phyloP scores from a whole-genome alignment of 352 stramenopile species.

The Elongisporangium prolatum region DNA sequence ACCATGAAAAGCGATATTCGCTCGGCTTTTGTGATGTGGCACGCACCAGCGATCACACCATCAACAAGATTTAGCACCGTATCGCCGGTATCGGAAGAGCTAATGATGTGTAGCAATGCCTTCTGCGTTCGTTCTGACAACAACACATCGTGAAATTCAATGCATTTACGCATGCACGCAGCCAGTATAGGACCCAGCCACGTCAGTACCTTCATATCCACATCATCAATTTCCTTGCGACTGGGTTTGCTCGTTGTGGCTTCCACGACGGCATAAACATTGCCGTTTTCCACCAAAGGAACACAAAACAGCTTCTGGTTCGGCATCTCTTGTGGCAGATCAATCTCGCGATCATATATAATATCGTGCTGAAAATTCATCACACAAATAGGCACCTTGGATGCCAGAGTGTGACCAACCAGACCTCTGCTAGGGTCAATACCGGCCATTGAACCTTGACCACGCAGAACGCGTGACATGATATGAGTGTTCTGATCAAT shows the following conservation, averaged over 20 bases:
- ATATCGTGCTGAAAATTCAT: conserved; percentile 41
- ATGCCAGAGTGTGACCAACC: conserved; percentile 38
- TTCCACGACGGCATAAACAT: conserved; percentile 79
- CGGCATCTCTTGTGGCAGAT: conserved; percentile 49
- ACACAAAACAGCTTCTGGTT: conserved; percentile 72
- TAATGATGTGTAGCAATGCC: conserved; percentile 81
- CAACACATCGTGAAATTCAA: conserved; percentile 81
- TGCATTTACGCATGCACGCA: conserved; percentile 82
- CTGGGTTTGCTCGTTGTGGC: conserved; percentile 38
- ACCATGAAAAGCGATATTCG: conserved; percentile 78
- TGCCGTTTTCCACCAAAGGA: conserved; percentile 59
- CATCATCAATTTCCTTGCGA: conserved; percentile 42
- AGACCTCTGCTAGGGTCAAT: conserved; percentile 47
- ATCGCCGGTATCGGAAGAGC: conserved; percentile 76
- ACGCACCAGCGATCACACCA: conserved; percentile 71
- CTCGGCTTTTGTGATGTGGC: conserved; percentile 80
- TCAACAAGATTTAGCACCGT: conserved; percentile 84
- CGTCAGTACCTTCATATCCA: conserved; percentile 70
- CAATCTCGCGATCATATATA: conserved; percentile 60
- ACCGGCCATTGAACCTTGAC: conserved; percentile 39
- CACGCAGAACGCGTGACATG: conserved; percentile 69
- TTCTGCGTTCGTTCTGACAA: conserved; percentile 82
- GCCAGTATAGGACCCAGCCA: conserved; percentile 79
- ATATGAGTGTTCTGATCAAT: conserved; percentile 68
- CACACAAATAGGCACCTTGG: conserved; percentile 22